Conservation (phyloP, 331 rosid genomes). For the Saraca asoca region DNA sequence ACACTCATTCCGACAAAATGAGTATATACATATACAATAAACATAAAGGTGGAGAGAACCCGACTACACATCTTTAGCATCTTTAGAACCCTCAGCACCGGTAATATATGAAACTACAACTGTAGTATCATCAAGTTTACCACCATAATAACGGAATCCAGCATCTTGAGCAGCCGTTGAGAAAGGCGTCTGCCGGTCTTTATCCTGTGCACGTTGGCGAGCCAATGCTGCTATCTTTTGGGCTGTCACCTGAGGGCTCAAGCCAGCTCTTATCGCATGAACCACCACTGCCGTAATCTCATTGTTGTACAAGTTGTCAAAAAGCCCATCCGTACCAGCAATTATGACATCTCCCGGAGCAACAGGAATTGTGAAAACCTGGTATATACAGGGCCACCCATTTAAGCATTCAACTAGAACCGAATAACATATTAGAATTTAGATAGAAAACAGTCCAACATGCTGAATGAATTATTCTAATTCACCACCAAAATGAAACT, state of each 20-base stretch:
- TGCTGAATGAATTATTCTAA: slow-evolving; percentile 6
- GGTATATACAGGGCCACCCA: slow-evolving; percentile 33
- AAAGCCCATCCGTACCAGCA: slow-evolving; percentile 89
- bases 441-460: slow-evolving; percentile 1
- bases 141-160: slow-evolving; percentile 82
- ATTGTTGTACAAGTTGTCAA: slow-evolving; percentile 81
- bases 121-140: slow-evolving; percentile 92
- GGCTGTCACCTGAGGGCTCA: slow-evolving; percentile 86
- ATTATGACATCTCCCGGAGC: slow-evolving; percentile 82
- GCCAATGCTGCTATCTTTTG: slow-evolving; percentile 96
- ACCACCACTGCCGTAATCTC: slow-evolving; percentile 90
- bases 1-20: slow-evolving; percentile 25
- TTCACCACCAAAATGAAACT: neutral
- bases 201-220: slow-evolving; percentile 84
- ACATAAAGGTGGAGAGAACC: neutral
- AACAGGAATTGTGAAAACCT: slow-evolving; percentile 87
- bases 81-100: slow-evolving; percentile 37
- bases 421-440: slow-evolving; percentile 3
- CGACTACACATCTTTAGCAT: too few relatives aligned
- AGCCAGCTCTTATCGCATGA: slow-evolving; percentile 77
- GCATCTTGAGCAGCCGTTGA: slow-evolving; percentile 97
- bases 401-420: slow-evolving; percentile 29
- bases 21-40: slow-evolving; percentile 34
- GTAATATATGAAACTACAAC: slow-evolving; percentile 78
- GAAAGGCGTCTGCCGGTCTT: slow-evolving; percentile 84